Evolutionary conservation across 2,329 filamentous ascomycete species (phyloP), one percentile per base, ranked within the genome.

Genomic region (Purpureocillium lavendulum): DNA sequence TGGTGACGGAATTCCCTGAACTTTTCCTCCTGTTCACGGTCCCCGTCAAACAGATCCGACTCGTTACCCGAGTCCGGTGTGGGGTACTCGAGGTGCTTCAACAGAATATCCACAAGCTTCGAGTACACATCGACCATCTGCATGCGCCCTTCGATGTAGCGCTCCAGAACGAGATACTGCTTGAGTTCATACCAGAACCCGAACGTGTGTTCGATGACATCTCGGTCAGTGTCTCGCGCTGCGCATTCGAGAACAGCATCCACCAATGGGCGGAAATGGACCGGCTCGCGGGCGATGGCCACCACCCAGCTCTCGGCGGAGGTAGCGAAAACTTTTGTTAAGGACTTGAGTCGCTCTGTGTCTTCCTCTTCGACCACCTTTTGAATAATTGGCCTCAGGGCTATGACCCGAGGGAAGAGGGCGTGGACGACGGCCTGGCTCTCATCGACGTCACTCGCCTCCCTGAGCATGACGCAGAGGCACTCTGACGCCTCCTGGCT

Each of bases 121-220:
- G 87, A 85, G 62, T 87, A 98, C 35, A 96, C 69, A 49, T 94
- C 86, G 29, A 86, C 71, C 40, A 87, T 77, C 51, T 84, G 74
- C 46, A 87, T 62, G 38, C 89, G 80, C 31, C 89, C 84, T 52
- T 88, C 76, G 38, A 86, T 84, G 58, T 96, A 98, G 49, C 83
- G 83, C 29, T 97, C 90, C 39, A 98, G 64, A 2, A 89, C 88
- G 35, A 98, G 72, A 58, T 94, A 96, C 59, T 96, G 88, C 69
- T 98, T 98, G 35, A 98, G 74, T 57, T 98, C 92, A 58, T 94
- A 97, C 92, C 92, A 98, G 66, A 98, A 97, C 49, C 80, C 80
- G 64, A 98, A 98, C 0, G 94, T 98, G 53, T 92, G 80, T 39
- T 87, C 86, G 46, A 98, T 88, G 4, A 89, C 87, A 49, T 98